Evolutionary conservation across 1,284 basidiomycete genomes (phyloP).

Genomic region (Boletus hoseneyae): DNA sequence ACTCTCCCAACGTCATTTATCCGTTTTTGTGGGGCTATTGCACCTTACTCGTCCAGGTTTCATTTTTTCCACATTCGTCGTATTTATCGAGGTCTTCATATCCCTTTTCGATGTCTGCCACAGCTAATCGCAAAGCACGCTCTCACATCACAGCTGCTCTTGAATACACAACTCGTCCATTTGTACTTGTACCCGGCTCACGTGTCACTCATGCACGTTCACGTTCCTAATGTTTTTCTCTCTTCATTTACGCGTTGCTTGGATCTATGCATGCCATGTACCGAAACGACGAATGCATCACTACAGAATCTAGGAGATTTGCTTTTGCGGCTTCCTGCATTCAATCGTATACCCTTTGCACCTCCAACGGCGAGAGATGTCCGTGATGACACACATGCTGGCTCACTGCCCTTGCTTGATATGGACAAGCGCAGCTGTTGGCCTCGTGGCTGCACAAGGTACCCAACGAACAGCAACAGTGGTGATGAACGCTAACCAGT

Average conservation of each 20-base stretch:
- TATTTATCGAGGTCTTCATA: conserved; percentile 18
- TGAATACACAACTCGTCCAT: conserved; percentile 19
- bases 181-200: conserved; percentile 23
- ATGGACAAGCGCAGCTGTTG: too few relatives aligned
- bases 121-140: conserved; percentile 1
- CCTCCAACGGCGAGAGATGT: not conserved
- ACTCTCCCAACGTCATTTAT: conserved; percentile 14
- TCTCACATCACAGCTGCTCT: conserved; percentile 1
- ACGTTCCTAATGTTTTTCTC: not conserved
- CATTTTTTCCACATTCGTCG: conserved; percentile 12
- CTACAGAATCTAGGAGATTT: not conserved
- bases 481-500: too few relatives aligned
- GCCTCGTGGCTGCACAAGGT: too few relatives aligned
- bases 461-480: too few relatives aligned
- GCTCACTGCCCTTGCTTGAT: not conserved
- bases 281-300: conserved; percentile 6
- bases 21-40: conserved; percentile 12
- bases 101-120: conserved; percentile 11
- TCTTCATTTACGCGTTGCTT: conserved; percentile 13
- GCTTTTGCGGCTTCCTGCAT: not conserved
- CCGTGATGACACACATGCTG: not conserved
- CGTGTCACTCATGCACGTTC: conserved; percentile 8
- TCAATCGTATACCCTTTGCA: not conserved
- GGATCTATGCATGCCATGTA: conserved; percentile 22
- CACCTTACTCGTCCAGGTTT: conserved; percentile 6